phyloP scores from a whole-genome alignment of 768 basidiomycete species.

The Boletus sp. region DNA sequence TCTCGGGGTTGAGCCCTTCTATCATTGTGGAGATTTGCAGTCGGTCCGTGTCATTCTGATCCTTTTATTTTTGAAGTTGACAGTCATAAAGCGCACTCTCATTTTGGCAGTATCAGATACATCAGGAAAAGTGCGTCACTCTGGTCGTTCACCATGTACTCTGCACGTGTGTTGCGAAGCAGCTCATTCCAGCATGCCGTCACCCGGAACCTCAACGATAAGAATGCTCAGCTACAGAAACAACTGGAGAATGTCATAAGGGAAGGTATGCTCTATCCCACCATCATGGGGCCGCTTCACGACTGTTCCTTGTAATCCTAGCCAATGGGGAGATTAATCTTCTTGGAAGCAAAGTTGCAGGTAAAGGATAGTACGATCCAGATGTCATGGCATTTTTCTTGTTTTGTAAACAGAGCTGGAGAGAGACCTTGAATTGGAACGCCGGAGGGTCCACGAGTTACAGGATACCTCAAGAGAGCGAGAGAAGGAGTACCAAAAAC shows the following conservation, averaged over 20 bases:
- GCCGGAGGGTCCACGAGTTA: slow-evolving; percentile 67
- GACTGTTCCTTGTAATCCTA: slow-evolving; percentile 24
- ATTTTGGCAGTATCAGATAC: slow-evolving; percentile 89
- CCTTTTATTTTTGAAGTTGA: slow-evolving; percentile 2
- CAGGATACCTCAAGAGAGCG: slow-evolving; percentile 72
- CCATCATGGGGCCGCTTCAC: background rate
- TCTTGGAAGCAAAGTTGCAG: slow-evolving; percentile 63
- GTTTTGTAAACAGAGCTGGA: slow-evolving; percentile 55
- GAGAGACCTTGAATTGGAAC: slow-evolving; percentile 76
- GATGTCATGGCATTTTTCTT: background rate
- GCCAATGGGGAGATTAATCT: slow-evolving; percentile 77
- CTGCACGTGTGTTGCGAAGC: slow-evolving; percentile 2
- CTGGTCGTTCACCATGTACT: background rate
- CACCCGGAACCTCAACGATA: slow-evolving; percentile 76
- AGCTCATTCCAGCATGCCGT: slow-evolving; percentile 80
- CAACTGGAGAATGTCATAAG: slow-evolving; percentile 81
- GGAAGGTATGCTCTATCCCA: slow-evolving; percentile 53
- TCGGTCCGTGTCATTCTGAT: slow-evolving; percentile 42
- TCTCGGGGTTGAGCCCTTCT: slow-evolving; percentile 75
- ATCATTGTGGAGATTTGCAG: slow-evolving; percentile 79
- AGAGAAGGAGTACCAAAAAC: slow-evolving; percentile 85
- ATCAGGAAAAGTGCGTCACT: slow-evolving; percentile 68
- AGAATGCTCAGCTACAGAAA: slow-evolving; percentile 77
- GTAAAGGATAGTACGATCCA: slow-evolving; percentile 32
- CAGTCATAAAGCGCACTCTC: slow-evolving; percentile 60